Conservation (phyloP, 768 basidiomycete genomes). For the Auricularia sp. region DNA sequence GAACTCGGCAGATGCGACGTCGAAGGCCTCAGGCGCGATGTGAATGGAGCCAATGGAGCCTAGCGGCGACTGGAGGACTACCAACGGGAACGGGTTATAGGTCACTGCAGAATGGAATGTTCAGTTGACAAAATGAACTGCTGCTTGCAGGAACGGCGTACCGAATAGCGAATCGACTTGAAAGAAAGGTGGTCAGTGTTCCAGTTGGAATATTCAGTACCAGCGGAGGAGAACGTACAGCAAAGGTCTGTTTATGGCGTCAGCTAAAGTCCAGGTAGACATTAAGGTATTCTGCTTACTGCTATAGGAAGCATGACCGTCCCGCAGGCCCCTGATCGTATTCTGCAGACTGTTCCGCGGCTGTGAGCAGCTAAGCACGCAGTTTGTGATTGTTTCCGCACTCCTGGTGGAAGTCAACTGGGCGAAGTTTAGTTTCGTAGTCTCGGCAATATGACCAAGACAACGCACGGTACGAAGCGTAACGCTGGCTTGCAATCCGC, state of each 20-base stretch:
- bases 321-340: constrained; percentile 2
- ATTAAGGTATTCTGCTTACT: neutral
- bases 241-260: constrained; percentile 3
- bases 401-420: constrained; percentile 7
- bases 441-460: neutral
- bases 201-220: neutral
- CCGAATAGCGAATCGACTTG: neutral
- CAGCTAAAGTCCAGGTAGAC: neutral
- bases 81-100: constrained; percentile 7
- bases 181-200: neutral
- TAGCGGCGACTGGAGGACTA: constrained; percentile 2
- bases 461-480: constrained; percentile 41
- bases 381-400: neutral
- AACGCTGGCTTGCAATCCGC: constrained; percentile 33
- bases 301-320: constrained; percentile 5
- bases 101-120: neutral
- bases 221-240: neutral
- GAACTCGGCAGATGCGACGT: constrained; percentile 14
- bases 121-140: neutral
- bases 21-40: constrained; percentile 6
- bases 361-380: neutral
- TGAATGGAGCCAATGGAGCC: neutral
- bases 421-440: neutral
- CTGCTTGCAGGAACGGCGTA: neutral
- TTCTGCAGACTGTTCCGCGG: neutral